phyloP scores from a whole-genome alignment of 2,329 filamentous ascomycete species.

The Aspergillus brasiliensis region DNA sequence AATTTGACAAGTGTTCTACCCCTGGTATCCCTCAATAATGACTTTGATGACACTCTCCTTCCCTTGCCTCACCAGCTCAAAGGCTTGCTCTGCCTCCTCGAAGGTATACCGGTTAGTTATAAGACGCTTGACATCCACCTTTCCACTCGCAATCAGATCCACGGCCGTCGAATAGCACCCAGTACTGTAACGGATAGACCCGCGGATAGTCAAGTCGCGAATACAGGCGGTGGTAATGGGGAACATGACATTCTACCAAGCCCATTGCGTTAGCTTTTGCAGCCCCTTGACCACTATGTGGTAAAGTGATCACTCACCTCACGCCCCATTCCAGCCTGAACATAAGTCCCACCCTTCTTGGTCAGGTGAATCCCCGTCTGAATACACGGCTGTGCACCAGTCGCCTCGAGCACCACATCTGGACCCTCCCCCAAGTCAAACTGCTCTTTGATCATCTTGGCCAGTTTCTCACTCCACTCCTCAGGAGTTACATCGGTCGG shows the following conservation, averaged over 20 bases:
- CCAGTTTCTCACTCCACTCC: conserved; percentile 43
- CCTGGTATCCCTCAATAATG: conserved; percentile 41
- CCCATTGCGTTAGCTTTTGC: too few relatives aligned
- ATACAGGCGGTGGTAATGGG: conserved; percentile 55
- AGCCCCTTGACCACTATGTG: too few relatives aligned
- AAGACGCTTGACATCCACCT: conserved; percentile 40
- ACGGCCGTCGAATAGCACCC: conserved; percentile 56
- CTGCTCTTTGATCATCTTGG: conserved; percentile 41
- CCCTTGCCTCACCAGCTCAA: conserved; percentile 47
- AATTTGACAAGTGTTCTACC: too few relatives aligned
- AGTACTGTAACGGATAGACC: conserved; percentile 54
- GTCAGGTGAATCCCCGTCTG: conserved; percentile 49
- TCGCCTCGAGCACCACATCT: conserved; percentile 55
- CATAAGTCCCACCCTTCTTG: conserved; percentile 52
- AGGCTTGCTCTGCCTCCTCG: conserved; percentile 52
- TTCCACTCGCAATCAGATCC: conserved; percentile 53
- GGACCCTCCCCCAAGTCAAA: conserved; percentile 49
- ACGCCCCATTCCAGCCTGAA: conserved; percentile 57
- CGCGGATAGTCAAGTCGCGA: conserved; percentile 52
- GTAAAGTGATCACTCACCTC: too few relatives aligned
- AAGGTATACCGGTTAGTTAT: conserved; percentile 48
- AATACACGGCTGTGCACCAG: conserved; percentile 52
- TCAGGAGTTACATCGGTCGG: too few relatives aligned
- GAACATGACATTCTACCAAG: conserved; percentile 53
- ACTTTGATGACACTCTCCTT: conserved; percentile 47